A percentile compares a stretch with the other conserved stretches of the same genome.
Evolutionary conservation across 1,139 yeast genomes (phyloP).

Genomic region (Wickerhamomyces sp.): DNA sequence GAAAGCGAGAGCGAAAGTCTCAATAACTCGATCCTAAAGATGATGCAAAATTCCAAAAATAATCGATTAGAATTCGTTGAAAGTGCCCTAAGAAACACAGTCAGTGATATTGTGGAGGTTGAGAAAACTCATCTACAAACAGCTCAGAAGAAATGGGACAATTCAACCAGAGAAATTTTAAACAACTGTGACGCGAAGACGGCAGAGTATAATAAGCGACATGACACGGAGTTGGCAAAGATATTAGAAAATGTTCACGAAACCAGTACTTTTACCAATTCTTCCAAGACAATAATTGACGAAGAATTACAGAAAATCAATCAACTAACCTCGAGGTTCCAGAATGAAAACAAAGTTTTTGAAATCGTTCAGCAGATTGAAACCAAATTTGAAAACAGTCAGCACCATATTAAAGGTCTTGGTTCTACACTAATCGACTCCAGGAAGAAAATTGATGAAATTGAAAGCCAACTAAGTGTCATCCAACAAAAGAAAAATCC

Average conservation of each 20-base stretch:
- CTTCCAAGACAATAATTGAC: conserved; percentile 13
- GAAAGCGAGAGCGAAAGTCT: conserved; percentile 28
- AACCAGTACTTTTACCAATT: conserved; percentile 12
- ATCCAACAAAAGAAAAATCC: conserved; percentile 11
- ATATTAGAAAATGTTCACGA: conserved; percentile 17
- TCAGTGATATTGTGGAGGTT: conserved; percentile 27
- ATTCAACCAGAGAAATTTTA: conserved; percentile 27
- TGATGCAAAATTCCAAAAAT: conserved; percentile 25
- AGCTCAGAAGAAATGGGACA: conserved; percentile 29
- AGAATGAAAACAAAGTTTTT: conserved; percentile 6
- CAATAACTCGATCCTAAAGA: conserved; percentile 17
- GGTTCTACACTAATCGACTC: conserved; percentile 1
- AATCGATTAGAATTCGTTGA: conserved; percentile 27
- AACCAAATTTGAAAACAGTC: neutral
- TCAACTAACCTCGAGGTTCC: conserved; percentile 8
- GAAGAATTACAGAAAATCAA: conserved; percentile 17
- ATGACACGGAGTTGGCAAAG: conserved; percentile 19
- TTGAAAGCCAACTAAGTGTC: conserved; percentile 1
- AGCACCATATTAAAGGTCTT: neutral
- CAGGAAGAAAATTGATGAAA: conserved; percentile 2
- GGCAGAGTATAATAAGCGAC: conserved; percentile 23
- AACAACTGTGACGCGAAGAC: conserved; percentile 31
- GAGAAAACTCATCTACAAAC: conserved; percentile 29
- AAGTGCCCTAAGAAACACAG: conserved; percentile 26
- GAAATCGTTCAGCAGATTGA: conserved; percentile 5